Percentiles rank a stretch among this genome's conserved stretches.
Evolutionary conservation across 345 rosid species (phyloP).

Genomic region (Linum tenue): DNA sequence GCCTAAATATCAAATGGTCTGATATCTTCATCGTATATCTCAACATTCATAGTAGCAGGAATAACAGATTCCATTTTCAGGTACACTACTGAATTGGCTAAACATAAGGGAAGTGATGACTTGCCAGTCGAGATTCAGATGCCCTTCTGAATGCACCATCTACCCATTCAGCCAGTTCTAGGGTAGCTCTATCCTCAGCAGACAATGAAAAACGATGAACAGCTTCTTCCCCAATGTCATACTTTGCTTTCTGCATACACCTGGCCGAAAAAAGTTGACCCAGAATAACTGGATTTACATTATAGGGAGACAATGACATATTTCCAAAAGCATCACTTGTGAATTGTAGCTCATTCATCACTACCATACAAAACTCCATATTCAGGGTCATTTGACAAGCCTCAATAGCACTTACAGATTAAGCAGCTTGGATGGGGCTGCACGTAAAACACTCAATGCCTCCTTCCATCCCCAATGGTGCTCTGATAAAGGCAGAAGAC

Average conservation of each 20-base stretch:
- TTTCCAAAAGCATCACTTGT: neutral
- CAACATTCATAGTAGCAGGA: neutral
- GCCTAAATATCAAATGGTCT: neutral
- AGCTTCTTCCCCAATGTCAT: conserved; percentile 93
- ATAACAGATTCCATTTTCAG: neutral
- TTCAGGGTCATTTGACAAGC: neutral
- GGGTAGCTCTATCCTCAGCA: conserved; percentile 94
- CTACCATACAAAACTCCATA: neutral
- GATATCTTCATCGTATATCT: neutral
- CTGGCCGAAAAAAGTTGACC: conserved; percentile 35
- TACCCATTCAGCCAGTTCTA: conserved; percentile 95
- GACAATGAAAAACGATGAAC: conserved; percentile 84
- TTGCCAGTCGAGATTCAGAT: conserved; percentile 37
- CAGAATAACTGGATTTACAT: conserved; percentile 3
- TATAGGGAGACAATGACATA: neutral
- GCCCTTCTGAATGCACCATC: conserved; percentile 65
- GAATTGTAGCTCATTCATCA: neutral
- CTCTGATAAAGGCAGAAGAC: conserved; percentile 80
- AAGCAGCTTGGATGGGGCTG: conserved; percentile 88
- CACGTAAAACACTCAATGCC: conserved; percentile 76
- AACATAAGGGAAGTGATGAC: neutral
- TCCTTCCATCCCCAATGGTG: conserved; percentile 89
- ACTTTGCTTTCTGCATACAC: conserved; percentile 91
- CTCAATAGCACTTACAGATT: conserved; percentile 53
- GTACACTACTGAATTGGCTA: neutral